Conservation (phyloP, 2,329 filamentous ascomycete genomes). For the Claviceps sp. region DNA sequence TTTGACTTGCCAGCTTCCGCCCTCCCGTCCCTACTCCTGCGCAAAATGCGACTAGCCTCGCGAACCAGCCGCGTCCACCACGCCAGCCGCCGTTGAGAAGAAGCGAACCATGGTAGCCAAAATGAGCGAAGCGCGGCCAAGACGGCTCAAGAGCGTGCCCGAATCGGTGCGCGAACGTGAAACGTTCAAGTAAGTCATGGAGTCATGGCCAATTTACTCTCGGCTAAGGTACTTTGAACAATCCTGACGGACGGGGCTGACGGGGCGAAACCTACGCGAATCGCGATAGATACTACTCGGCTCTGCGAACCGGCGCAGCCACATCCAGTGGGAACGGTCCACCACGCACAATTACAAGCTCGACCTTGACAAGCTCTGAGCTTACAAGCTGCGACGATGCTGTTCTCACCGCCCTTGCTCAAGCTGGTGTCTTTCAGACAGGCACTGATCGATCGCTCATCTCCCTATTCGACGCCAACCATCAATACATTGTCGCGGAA, state of each 20-base stretch:
- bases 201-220: slow-evolving; percentile 1
- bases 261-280: background rate
- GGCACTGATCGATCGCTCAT: slow-evolving; percentile 31
- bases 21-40: background rate
- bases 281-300: background rate
- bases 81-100: background rate
- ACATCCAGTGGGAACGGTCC: background rate
- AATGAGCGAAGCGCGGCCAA: background rate
- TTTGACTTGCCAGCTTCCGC: background rate
- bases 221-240: background rate
- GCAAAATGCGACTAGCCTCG: background rate
- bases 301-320: background rate
- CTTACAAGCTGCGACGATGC: slow-evolving; percentile 20
- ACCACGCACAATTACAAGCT: background rate
- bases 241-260: background rate
- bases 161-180: slow-evolving; percentile 2
- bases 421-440: slow-evolving; percentile 31
- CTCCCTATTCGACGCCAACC: slow-evolving; percentile 35
- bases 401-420: slow-evolving; percentile 34
- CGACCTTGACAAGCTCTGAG: slow-evolving; percentile 5
- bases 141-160: background rate
- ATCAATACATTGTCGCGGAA: slow-evolving; percentile 38
- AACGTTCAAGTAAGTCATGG: slow-evolving; percentile 6
- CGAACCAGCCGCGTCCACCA: background rate
- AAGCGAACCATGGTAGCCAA: background rate